These are phyloP conservation scores for Botryotinia globosa DNA, from an alignment of 2,329 filamentous ascomycete genomes.

Conservation along the genomic window DNA sequence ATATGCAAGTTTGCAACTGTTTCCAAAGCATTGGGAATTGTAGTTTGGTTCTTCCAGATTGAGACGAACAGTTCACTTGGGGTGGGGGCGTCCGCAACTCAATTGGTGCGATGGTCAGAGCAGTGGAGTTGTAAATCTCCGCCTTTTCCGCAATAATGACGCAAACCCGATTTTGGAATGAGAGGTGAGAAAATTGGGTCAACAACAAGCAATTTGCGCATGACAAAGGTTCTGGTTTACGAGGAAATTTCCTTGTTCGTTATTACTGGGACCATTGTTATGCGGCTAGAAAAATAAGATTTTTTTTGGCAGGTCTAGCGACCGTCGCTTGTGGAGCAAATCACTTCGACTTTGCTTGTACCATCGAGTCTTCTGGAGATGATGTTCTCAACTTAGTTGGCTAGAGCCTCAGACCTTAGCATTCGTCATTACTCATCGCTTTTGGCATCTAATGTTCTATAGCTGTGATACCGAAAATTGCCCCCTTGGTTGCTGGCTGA, in stretches of 20 bases:
- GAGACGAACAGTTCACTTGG: neutral
- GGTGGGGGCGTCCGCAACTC: neutral
- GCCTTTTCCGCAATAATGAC: neutral
- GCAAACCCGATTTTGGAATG: neutral
- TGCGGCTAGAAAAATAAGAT: neutral
- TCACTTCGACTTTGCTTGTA: neutral
- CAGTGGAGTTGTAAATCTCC: neutral
- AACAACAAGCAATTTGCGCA: neutral
- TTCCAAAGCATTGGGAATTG: neutral
- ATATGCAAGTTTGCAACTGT: neutral
- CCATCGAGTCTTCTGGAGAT: neutral
- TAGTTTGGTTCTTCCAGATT: neutral
- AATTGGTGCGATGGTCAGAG: neutral
- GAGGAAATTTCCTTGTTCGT: neutral
- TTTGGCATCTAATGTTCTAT: neutral
- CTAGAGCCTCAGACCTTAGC: neutral
- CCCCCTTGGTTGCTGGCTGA: neutral
- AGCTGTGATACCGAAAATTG: neutral
- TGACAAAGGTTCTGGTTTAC: neutral
- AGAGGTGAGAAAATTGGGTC: neutral
- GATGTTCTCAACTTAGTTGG: neutral
- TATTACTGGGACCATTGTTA: neutral
- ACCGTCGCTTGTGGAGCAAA: neutral
- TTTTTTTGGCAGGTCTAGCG: neutral
- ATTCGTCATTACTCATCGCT: neutral